Evolutionary conservation across 2,329 filamentous ascomycete genomes (phyloP).

Genomic region (Paecilomyces sp.): DNA sequence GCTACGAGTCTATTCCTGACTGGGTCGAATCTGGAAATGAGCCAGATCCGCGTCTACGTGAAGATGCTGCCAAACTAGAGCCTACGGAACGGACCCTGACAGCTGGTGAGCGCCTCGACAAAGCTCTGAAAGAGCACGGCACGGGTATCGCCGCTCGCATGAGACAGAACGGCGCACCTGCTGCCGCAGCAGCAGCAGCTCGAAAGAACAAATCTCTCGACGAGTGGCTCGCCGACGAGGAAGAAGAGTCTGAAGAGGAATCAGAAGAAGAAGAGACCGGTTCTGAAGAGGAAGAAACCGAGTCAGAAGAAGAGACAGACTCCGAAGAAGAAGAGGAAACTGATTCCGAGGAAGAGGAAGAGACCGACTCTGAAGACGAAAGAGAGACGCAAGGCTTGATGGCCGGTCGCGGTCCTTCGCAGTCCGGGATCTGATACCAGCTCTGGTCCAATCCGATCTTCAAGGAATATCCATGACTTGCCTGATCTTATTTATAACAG

Average conservation of each 20-base stretch:
- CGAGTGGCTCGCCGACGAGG: slow-evolving; percentile 80
- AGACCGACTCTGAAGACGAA: slow-evolving; percentile 14
- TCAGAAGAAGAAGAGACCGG: slow-evolving; percentile 48
- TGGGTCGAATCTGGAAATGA: slow-evolving; percentile 80
- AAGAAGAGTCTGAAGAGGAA: slow-evolving; percentile 51
- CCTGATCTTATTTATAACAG: too few species aligned
- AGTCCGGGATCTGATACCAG: not conserved
- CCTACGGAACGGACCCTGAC: slow-evolving; percentile 25
- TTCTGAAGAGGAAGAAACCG: slow-evolving; percentile 43
- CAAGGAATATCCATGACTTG: not conserved
- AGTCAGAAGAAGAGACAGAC: slow-evolving; percentile 37
- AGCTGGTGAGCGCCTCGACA: slow-evolving; percentile 37
- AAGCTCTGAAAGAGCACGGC: slow-evolving; percentile 35
- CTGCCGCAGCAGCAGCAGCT: slow-evolving; percentile 13
- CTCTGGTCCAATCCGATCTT: too few species aligned
- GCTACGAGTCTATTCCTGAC: slow-evolving; percentile 71
- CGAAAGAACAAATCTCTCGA: slow-evolving; percentile 73
- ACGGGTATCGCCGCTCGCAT: slow-evolving; percentile 13
- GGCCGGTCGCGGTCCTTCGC: not conserved
- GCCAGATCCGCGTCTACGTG: slow-evolving; percentile 67
- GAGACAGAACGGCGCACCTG: slow-evolving; percentile 9
- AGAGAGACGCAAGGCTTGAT: slow-evolving; percentile 7
- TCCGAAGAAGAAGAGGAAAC: slow-evolving; percentile 39
- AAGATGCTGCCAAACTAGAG: slow-evolving; percentile 43
- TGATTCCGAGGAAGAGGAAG: slow-evolving; percentile 33